Percentiles rank a stretch among this genome's conserved stretches.
Evolutionary conservation across 495 filamentous ascomycete species (phyloP).

Genomic region (Aspergillus hancockii): DNA sequence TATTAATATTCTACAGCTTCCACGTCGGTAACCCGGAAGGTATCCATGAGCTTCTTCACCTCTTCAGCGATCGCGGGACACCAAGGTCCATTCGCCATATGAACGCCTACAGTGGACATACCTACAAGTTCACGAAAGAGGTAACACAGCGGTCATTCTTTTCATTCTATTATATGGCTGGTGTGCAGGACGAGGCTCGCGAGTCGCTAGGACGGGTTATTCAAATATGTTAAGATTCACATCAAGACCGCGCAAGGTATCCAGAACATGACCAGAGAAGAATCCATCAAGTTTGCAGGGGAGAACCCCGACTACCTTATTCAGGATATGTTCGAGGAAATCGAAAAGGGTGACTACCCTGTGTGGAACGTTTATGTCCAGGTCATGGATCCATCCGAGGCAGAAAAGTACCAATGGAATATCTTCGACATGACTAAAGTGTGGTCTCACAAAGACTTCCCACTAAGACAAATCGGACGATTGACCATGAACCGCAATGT

Average conservation of each 20-base stretch:
- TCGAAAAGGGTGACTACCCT: slow-evolving; percentile 33
- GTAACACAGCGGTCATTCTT: slow-evolving; percentile 27
- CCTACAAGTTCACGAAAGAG: slow-evolving; percentile 52
- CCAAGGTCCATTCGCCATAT: slow-evolving; percentile 44
- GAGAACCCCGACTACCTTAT: slow-evolving; percentile 31
- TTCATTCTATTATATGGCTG: background rate
- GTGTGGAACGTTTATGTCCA: slow-evolving; percentile 42
- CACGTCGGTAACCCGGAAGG: slow-evolving; percentile 8
- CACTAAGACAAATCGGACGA: slow-evolving; percentile 31
- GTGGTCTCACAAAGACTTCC: slow-evolving; percentile 29
- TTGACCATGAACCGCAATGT: slow-evolving; percentile 35
- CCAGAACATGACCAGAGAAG: slow-evolving; percentile 62
- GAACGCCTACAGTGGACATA: slow-evolving; percentile 67
- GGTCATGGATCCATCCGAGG: slow-evolving; percentile 38
- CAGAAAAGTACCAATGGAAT: slow-evolving; percentile 28
- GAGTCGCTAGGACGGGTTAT: slow-evolving; percentile 49
- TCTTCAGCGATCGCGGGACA: slow-evolving; percentile 11
- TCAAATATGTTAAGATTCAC: slow-evolving; percentile 65
- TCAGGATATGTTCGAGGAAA: slow-evolving; percentile 30
- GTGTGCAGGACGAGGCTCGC: background rate
- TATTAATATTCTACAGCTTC: slow-evolving; percentile 1
- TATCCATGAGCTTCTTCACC: slow-evolving; percentile 8
- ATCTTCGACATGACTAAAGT: slow-evolving; percentile 44
- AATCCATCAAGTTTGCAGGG: slow-evolving; percentile 56
- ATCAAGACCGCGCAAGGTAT: slow-evolving; percentile 65